These are phyloP conservation scores for Aspergillus japonicus DNA, from an alignment of 2,329 filamentous ascomycete species.

Conservation along the genomic window DNA sequence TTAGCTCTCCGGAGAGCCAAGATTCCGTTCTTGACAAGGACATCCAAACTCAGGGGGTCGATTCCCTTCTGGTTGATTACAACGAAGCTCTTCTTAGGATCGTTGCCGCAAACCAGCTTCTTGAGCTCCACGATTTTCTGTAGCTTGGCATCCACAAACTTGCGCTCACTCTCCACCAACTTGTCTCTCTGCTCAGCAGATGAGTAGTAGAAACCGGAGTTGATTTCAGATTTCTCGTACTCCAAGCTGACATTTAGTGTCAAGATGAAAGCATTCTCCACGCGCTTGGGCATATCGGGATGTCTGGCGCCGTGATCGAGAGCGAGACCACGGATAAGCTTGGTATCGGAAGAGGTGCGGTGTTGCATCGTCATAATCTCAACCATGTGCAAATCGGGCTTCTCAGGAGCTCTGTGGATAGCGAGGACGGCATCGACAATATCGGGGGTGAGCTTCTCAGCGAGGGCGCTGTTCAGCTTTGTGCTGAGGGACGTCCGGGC, in stretches of 20 bases:
- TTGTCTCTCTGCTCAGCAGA: conserved; percentile 96
- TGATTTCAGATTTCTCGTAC: conserved; percentile 99
- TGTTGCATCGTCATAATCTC: conserved; percentile 99
- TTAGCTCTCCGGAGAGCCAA: conserved; percentile 91
- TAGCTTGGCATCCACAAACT: conserved; percentile 93
- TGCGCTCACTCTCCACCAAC: conserved; percentile 93
- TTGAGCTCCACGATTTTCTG: conserved; percentile 97
- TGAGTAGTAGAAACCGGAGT: conserved; percentile 98
- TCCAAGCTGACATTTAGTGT: conserved; percentile 95
- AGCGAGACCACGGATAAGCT: conserved; percentile 88
- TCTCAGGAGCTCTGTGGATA: conserved; percentile 84
- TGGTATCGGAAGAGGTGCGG: conserved; percentile 90
- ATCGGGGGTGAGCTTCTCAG: conserved; percentile 85
- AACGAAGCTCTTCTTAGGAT: conserved; percentile 92
- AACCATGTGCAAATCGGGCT: conserved; percentile 98
- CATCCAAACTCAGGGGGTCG: conserved; percentile 90
- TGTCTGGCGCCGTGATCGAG: conserved; percentile 94
- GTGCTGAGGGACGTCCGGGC: conserved; percentile 92
- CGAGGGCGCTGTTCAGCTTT: conserved; percentile 86
- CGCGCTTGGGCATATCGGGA: conserved; percentile 95
- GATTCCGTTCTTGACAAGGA: conserved; percentile 97
- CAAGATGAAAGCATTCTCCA: conserved; percentile 93
- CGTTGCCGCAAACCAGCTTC: conserved; percentile 92
- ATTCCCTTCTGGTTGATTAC: conserved; percentile 99
- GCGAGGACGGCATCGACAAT: conserved; percentile 96